phyloP scores from a whole-genome alignment of 306 rosid genomes.

The Trichosanthes cucumerina region DNA sequence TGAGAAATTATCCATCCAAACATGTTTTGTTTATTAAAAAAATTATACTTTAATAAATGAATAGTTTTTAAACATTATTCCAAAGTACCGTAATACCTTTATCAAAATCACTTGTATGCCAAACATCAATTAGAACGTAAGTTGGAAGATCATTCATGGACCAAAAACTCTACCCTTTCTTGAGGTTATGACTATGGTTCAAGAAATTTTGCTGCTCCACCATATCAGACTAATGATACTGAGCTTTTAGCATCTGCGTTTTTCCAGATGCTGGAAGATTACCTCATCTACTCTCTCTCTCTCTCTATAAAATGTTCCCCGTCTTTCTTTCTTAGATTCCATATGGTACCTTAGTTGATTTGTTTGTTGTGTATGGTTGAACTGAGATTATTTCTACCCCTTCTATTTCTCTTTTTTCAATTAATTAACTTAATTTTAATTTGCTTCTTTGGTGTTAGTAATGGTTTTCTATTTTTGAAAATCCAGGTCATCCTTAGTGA shows the following conservation, averaged over 20 bases:
- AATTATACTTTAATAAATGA: not conserved
- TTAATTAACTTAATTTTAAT: not conserved
- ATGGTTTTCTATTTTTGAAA: constrained; percentile 15
- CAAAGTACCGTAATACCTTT: not conserved
- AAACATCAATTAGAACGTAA: not conserved
- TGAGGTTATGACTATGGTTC: not conserved
- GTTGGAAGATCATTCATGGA: not conserved
- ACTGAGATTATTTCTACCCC: not conserved
- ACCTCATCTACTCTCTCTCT: not conserved
- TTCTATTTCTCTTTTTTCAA: not conserved
- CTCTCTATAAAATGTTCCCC: not conserved
- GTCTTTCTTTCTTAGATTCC: not conserved
- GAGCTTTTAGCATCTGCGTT: not conserved
- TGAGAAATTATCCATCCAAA: not conserved
- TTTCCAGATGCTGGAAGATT: not conserved
- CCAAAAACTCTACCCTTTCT: not conserved
- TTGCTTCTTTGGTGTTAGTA: not conserved
- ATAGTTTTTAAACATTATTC: not conserved
- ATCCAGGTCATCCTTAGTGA: constrained; percentile 49
- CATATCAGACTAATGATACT: not conserved
- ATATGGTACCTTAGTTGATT: not conserved
- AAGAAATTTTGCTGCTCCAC: not conserved
- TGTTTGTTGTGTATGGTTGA: not conserved
- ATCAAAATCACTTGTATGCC: not conserved
- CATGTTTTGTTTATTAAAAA: not conserved